phyloP scores from a whole-genome alignment of 2,329 filamentous ascomycete genomes.

The Nothomitra cinnamomea region DNA sequence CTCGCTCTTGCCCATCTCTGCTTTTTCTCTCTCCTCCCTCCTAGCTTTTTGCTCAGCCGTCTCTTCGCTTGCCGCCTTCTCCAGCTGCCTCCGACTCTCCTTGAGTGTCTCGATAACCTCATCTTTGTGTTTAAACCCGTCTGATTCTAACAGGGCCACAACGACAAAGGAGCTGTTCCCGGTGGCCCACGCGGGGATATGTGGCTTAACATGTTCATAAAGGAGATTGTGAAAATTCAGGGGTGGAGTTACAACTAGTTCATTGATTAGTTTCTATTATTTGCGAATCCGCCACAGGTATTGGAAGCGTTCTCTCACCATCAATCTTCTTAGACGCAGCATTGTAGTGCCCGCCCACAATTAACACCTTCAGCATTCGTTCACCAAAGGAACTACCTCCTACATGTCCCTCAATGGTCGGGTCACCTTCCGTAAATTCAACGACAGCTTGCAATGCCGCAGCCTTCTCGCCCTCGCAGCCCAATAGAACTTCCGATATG shows the following conservation, averaged over 20 bases:
- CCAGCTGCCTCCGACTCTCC: slow-evolving; percentile 53
- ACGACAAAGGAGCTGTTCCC: slow-evolving; percentile 76
- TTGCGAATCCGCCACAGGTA: background rate
- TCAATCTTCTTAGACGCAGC: slow-evolving; percentile 40
- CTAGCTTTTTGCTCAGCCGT: slow-evolving; percentile 35
- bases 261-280: slow-evolving; percentile 1
- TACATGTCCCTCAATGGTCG: slow-evolving; percentile 36
- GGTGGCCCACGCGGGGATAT: slow-evolving; percentile 69
- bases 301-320: slow-evolving; percentile 2
- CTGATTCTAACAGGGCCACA: slow-evolving; percentile 60
- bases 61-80: slow-evolving; percentile 47
- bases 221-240: slow-evolving; percentile 66
- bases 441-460: slow-evolving; percentile 53
- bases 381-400: slow-evolving; percentile 47
- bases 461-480: slow-evolving; percentile 58
- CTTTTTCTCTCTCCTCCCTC: slow-evolving; percentile 16
- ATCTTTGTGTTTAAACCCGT: slow-evolving; percentile 47
- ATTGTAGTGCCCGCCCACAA: slow-evolving; percentile 79
- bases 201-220: slow-evolving; percentile 63
- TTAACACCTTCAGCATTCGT: slow-evolving; percentile 78
- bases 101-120: slow-evolving; percentile 54
- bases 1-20: slow-evolving; percentile 17
- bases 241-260: slow-evolving; percentile 48
- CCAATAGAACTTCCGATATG: slow-evolving; percentile 65
- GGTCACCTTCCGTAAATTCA: slow-evolving; percentile 22